Conservation (phyloP, 2,329 filamentous ascomycete genomes). For the Diaporthe batatas region DNA sequence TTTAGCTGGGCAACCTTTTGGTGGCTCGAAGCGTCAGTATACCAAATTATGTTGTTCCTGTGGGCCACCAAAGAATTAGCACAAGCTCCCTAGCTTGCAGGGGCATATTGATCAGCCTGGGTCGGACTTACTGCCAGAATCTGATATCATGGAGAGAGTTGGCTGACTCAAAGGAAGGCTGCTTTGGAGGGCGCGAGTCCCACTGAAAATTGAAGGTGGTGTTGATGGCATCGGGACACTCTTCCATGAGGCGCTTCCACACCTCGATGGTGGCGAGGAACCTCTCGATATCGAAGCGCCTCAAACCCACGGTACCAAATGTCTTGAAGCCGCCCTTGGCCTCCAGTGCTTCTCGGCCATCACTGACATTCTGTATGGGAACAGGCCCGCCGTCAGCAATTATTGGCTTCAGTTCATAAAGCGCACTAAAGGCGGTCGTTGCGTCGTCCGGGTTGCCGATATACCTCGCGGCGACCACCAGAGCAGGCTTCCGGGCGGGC, state of each 20-base stretch:
- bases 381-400: conserved; percentile 43
- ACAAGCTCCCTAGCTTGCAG: not conserved
- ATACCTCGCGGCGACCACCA: conserved; percentile 45
- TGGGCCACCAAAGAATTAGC: conserved; percentile 7
- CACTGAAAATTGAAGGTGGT: conserved; percentile 46
- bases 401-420: conserved; percentile 46
- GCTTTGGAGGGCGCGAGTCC: conserved; percentile 42
- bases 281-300: conserved; percentile 42
- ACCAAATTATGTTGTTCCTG: conserved; percentile 45
- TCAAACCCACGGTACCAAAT: conserved; percentile 46
- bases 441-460: conserved; percentile 43
- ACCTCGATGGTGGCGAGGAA: conserved; percentile 42
- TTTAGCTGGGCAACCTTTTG: conserved; percentile 42
- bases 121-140: conserved; percentile 43
- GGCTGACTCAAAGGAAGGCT: conserved; percentile 41
- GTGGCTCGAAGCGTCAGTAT: conserved; percentile 43
- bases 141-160: conserved; percentile 44
- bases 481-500: conserved; percentile 42
- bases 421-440: conserved; percentile 44
- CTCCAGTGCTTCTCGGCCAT: conserved; percentile 45
- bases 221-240: conserved; percentile 44
- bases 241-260: conserved; percentile 40
- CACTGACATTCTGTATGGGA: conserved; percentile 46
- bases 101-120: no score
- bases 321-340: conserved; percentile 47